These are phyloP conservation scores for Triticum turgidum DNA, from an alignment of 176 grass and related monocot species.

Conservation along the genomic window DNA sequence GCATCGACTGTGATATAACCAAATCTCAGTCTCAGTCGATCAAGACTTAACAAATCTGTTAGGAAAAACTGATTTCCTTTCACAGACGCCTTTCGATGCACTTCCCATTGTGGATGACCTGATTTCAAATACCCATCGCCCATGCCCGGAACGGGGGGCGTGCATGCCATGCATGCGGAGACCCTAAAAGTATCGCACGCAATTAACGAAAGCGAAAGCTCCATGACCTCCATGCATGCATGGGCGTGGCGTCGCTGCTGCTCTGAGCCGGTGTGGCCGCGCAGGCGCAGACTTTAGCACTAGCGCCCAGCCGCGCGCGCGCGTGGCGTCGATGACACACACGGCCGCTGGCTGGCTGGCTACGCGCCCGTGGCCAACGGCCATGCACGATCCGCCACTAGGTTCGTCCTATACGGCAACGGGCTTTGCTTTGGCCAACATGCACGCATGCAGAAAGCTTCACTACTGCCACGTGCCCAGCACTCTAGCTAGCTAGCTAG, in stretches of 20 bases:
- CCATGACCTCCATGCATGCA: neutral
- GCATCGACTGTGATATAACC: too few species aligned
- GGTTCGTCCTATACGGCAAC: neutral
- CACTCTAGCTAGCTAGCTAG: too few species aligned
- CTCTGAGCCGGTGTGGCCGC: neutral
- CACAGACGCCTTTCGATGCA: too few species aligned
- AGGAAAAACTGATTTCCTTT: too few species aligned
- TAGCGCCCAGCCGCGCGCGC: neutral
- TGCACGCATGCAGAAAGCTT: neutral
- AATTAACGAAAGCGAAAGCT: slow-evolving; percentile 1
- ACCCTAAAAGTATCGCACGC: too few species aligned
- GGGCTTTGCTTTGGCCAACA: neutral
- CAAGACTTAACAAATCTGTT: too few species aligned
- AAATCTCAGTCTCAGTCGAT: too few species aligned
- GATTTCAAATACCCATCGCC: too few species aligned
- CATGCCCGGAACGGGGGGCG: too few species aligned
- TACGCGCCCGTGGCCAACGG: neutral
- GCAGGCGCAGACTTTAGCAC: neutral
- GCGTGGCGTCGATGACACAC: slow-evolving; percentile 3
- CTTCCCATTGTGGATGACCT: too few species aligned
- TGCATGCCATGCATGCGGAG: too few species aligned
- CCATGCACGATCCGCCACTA: neutral
- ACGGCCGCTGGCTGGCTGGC: neutral
- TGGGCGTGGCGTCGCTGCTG: slow-evolving; percentile 3
- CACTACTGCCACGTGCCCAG: too few species aligned